Evolutionary conservation across 257 asterid species (phyloP), one percentile per base, ranked within the genome.

Genomic region (Datura wrightii): DNA sequence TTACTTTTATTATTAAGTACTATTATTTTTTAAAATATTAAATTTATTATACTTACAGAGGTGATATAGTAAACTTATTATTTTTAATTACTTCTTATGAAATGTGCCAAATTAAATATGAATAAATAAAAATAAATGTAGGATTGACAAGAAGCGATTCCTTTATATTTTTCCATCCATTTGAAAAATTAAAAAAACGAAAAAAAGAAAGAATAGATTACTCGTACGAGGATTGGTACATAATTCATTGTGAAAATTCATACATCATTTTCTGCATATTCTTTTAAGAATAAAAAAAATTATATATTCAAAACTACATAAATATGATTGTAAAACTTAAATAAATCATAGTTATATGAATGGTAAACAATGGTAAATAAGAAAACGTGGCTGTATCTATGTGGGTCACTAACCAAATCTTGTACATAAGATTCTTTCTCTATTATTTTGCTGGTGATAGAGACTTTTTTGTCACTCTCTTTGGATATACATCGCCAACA

Each of bases 361-460:
- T n/a, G n/a, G n/a, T n/a, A 34, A 50, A 76, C 1, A 24, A 63
- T 50, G 63, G 46, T 50, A 50, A 50, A 50, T 24, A 76, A 15
- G 42, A 19, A 19, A 24, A 24, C 31, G 31, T 24, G 31, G 31
- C 31, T 24, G 31, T 24, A 85, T 62, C 89, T 60, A 69, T 39
- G 87, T 80, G 87, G 91, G 90, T 84, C 89, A 31, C 80, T 87
- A 86, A 63, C 69, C 87, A 74, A 80, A 82, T 90, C 82, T 89
- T 86, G 85, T 87, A 86, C 82, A 82, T 41, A 89, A 90, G 95
- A 92, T 82, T 48, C 94, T 86, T 83, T 69, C 79, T 48, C 88
- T 34, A 84, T 90, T 86, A 88, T 89, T 86, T 88, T 66, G 84
- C 70, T 85, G 56, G 80, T 86, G 91, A 91, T 89, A 89, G 82